A percentile compares a stretch with the other conserved stretches of the same genome.
These are phyloP conservation scores for Amanita pallidorosea DNA, from an alignment of 768 basidiomycete genomes.

Conservation along the genomic window DNA sequence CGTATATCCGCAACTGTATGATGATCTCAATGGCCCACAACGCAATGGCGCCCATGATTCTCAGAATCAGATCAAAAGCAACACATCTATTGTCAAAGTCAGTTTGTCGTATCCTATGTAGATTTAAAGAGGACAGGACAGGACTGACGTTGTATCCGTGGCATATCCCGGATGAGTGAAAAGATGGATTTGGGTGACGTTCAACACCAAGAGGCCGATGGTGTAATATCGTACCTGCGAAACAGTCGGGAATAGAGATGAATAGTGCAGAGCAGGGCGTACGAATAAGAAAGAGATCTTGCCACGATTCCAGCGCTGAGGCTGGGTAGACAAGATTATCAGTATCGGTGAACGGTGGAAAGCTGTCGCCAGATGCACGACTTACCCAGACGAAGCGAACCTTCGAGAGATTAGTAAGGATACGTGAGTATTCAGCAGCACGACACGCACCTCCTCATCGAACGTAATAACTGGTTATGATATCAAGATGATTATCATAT, in stretches of 20 bases:
- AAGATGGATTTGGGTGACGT: neutral
- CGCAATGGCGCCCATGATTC: constrained; percentile 30
- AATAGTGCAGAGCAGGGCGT: neutral
- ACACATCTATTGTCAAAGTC: constrained; percentile 22
- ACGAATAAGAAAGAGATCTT: neutral
- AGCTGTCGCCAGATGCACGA: neutral
- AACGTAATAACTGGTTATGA: neutral
- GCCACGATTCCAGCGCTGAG: neutral
- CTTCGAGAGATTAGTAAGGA: neutral
- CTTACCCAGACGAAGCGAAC: neutral
- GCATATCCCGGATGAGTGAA: constrained; percentile 23
- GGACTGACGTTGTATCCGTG: constrained; percentile 20
- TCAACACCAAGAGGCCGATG: neutral
- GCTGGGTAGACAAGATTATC: neutral
- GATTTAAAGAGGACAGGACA: neutral
- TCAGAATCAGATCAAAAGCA: constrained; percentile 31
- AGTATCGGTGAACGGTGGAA: neutral
- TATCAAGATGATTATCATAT: neutral
- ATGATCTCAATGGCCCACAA: constrained; percentile 39
- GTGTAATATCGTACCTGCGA: neutral
- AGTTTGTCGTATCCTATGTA: neutral
- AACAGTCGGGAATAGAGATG: too few relatives aligned
- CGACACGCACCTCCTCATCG: neutral
- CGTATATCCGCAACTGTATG: constrained; percentile 37
- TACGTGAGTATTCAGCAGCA: neutral